Evolutionary conservation across 345 rosid genomes (phyloP).

Genomic region (Viola odorata): DNA sequence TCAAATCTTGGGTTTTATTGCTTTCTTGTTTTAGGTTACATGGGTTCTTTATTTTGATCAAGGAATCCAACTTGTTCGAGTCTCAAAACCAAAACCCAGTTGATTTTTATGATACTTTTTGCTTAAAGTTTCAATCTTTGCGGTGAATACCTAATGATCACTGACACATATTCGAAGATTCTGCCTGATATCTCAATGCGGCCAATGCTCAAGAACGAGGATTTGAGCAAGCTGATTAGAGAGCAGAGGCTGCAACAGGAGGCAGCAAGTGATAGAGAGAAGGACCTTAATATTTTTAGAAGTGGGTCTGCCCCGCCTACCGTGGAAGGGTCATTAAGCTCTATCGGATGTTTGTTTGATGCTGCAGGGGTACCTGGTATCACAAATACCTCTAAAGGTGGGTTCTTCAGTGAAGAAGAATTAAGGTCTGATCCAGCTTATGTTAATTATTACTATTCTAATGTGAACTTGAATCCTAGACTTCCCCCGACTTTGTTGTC

Average conservation of each 20-base stretch:
- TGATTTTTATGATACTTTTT: neutral
- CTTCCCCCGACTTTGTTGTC: conserved; percentile 84
- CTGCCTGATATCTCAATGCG: conserved; percentile 45
- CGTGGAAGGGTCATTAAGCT: conserved; percentile 70
- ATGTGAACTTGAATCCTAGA: conserved; percentile 78
- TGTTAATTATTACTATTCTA: conserved; percentile 64
- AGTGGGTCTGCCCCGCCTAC: conserved; percentile 98
- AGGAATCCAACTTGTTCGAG: conserved; percentile 1
- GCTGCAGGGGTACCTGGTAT: conserved; percentile 25
- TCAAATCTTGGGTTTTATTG: conserved; percentile 3
- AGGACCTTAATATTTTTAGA: conserved; percentile 59
- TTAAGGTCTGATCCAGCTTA: conserved; percentile 79
- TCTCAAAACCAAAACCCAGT: conserved; percentile 1
- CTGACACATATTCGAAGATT: conserved; percentile 38
- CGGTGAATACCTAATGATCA: conserved; percentile 15
- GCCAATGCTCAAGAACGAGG: conserved; percentile 50
- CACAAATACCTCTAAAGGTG: conserved; percentile 31
- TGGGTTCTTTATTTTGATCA: conserved; percentile 16
- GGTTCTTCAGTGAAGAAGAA: conserved; percentile 56
- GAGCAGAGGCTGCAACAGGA: conserved; percentile 40
- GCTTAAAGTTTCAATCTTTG: conserved; percentile 11
- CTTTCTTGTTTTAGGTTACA: neutral
- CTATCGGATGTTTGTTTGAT: conserved; percentile 60
- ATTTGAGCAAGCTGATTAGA: conserved; percentile 43
- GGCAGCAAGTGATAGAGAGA: conserved; percentile 50